phyloP scores from a whole-genome alignment of 495 filamentous ascomycete species.

The Hypoxylon subgilvum region DNA sequence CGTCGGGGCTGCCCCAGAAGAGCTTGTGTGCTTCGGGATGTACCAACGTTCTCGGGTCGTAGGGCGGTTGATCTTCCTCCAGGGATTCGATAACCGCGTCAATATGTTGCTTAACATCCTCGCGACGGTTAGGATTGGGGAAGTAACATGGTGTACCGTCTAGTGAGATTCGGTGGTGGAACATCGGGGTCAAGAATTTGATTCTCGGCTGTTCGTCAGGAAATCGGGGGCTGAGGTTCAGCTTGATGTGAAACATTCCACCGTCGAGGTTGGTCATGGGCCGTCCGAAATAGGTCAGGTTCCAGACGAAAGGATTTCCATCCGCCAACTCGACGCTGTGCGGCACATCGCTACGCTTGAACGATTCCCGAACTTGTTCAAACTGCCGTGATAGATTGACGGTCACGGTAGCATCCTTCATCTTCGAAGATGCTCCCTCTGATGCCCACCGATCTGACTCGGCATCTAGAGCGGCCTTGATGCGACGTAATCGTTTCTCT shows the following conservation, averaged over 20 bases:
- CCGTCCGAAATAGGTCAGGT: constrained; percentile 81
- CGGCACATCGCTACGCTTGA: constrained; percentile 70
- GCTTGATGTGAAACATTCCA: constrained; percentile 80
- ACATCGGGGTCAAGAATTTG: constrained; percentile 78
- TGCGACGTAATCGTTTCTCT: constrained; percentile 66
- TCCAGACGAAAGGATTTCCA: constrained; percentile 73
- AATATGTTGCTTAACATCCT: constrained; percentile 84
- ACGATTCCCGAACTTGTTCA: constrained; percentile 78
- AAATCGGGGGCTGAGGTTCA: constrained; percentile 85
- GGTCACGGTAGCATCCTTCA: constrained; percentile 75
- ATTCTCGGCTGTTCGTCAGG: constrained; percentile 91
- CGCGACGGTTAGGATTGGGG: constrained; percentile 61
- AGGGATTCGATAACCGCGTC: constrained; percentile 82
- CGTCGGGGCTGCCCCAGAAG: constrained; percentile 82
- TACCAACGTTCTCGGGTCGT: constrained; percentile 88
- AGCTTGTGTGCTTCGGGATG: constrained; percentile 85
- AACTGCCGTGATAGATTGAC: constrained; percentile 82
- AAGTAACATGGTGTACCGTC: constrained; percentile 86
- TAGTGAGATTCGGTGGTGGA: constrained; percentile 84
- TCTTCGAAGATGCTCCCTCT: constrained; percentile 67
- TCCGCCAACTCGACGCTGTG: constrained; percentile 75
- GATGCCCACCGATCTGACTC: constrained; percentile 75
- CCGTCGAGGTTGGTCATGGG: constrained; percentile 95
- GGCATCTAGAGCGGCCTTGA: constrained; percentile 70
- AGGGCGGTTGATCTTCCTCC: constrained; percentile 85